Percentiles rank a stretch among this genome's conserved stretches.
Evolutionary conservation across 2,329 filamentous ascomycete species (phyloP).

Genomic region (Beauveria sp.): DNA sequence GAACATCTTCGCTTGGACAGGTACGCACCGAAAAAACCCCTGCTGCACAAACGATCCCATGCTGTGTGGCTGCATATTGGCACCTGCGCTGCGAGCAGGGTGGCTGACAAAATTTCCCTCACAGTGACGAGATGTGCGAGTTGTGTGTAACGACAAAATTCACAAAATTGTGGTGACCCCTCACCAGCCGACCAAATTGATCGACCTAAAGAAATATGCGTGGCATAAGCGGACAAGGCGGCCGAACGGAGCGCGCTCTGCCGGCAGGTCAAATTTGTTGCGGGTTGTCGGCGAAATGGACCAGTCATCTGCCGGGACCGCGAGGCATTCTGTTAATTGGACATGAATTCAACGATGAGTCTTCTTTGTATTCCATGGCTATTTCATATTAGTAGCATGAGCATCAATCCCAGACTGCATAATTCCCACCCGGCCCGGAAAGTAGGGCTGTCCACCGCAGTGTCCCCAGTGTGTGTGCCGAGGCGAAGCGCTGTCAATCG

Average conservation of each 20-base stretch:
- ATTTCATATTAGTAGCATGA: not conserved
- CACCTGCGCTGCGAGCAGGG: not conserved
- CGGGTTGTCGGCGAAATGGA: slow-evolving; percentile 10
- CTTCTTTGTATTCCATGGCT: not conserved
- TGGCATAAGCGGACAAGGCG: slow-evolving; percentile 1
- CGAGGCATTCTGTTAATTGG: slow-evolving; percentile 5
- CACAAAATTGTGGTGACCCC: slow-evolving; percentile 10
- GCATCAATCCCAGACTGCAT: slow-evolving; percentile 8
- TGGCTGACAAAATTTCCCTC: slow-evolving; percentile 6
- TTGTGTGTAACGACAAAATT: slow-evolving; percentile 1
- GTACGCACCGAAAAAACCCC: slow-evolving; percentile 15
- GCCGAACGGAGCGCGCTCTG: slow-evolving; percentile 7
- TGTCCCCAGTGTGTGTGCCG: slow-evolving; percentile 1
- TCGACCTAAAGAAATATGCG: slow-evolving; percentile 6
- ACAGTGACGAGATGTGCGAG: not conserved
- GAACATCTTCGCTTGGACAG: slow-evolving; percentile 27
- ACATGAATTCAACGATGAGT: not conserved
- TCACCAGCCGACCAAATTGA: slow-evolving; percentile 7
- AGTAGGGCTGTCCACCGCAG: not conserved
- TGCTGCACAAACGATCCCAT: not conserved
- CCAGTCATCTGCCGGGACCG: slow-evolving; percentile 12
- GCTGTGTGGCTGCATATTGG: not conserved
- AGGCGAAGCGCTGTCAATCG: not conserved
- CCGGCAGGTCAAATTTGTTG: slow-evolving; percentile 9
- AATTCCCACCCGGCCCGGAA: not conserved